Base-by-base conservation (phyloP, 176 grass and related monocot genomes). In the Lolium rigidum region DNA sequence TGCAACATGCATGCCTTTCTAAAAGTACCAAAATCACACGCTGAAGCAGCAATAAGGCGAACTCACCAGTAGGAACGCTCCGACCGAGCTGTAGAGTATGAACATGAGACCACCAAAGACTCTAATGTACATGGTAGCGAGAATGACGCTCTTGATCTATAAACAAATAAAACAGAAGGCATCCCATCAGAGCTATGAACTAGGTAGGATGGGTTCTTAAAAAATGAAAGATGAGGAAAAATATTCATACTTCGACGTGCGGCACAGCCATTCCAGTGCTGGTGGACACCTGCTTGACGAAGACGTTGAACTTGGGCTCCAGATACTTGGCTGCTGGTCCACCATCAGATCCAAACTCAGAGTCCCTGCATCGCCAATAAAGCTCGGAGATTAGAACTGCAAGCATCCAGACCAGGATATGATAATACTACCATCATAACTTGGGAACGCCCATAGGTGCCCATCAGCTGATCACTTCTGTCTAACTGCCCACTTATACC, bases 291-390 rank as follows among this genome's bases (percentile, higher is more conserved):
- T 88, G 87, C 37, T 86, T 89, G 10, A 86, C 63, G 16, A 91
- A 89, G 41, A 91, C 46, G 74, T 87, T 91, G 54, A 88, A 93
- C 72, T 96, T 96, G 28, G 94, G 94, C 17, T 77, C 72, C 21
- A 96, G 85, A 73, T 82, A 37, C 60, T 93, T 93, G 20, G 89
- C 91, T 49, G 89, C 91, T 49, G 87, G 89, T 37, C 94, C 94
- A 85, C 91, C 94, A 80, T 95, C 91, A 48, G 56, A 72, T 80
- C 94, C 91, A 78, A 93, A 93, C 75, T 91, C 91, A 61, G 15
- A 87, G 56, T 81, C 91, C 69, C 91, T 96, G 72, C 68, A 74
- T 49, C 22, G 22, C 13, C 2, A 15, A 15, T 63, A 10, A 13
- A 63, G 26, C 24, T 50, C 12, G 4, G 6, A 11, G 3, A 50